These are phyloP conservation scores for Iberis pinnata DNA, from an alignment of 345 rosid species.

Conservation along the genomic window DNA sequence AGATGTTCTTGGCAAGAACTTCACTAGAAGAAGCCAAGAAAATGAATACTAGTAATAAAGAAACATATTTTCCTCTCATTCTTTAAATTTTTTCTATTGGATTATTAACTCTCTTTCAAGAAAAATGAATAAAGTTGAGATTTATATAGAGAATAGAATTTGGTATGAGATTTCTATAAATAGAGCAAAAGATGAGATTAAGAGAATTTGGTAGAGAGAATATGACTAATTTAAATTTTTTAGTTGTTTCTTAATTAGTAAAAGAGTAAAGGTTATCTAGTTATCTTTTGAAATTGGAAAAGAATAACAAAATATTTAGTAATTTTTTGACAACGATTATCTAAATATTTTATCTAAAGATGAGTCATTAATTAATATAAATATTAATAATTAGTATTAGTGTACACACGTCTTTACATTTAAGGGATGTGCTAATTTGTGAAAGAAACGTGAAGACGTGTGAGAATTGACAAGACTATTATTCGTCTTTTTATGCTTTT, in stretches of 20 bases:
- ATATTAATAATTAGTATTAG: no score
- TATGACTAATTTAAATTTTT: neutral
- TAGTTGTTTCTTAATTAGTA: neutral
- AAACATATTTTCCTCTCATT: constrained; percentile 21
- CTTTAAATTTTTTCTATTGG: neutral
- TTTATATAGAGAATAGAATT: constrained; percentile 13
- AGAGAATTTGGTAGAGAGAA: constrained; percentile 1
- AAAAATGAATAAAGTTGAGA: neutral
- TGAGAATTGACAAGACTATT: neutral
- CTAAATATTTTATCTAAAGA: constrained; percentile 8
- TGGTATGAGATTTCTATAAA: neutral
- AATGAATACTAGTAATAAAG: constrained; percentile 12
- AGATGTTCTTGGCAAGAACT: constrained; percentile 19
- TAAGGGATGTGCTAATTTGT: constrained; percentile 6
- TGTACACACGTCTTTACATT: constrained; percentile 24
- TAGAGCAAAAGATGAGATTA: neutral
- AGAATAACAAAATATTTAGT: neutral
- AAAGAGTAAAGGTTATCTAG: constrained; percentile 4
- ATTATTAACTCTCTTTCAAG: neutral
- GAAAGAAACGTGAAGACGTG: constrained; percentile 28
- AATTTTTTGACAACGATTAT: no score
- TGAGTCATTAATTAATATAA: neutral
- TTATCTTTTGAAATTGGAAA: neutral
- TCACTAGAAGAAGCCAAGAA: constrained; percentile 13
- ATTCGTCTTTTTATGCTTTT: neutral